Conservation (phyloP, 169 alveolate species). For the Plasmodium berghei region DNA sequence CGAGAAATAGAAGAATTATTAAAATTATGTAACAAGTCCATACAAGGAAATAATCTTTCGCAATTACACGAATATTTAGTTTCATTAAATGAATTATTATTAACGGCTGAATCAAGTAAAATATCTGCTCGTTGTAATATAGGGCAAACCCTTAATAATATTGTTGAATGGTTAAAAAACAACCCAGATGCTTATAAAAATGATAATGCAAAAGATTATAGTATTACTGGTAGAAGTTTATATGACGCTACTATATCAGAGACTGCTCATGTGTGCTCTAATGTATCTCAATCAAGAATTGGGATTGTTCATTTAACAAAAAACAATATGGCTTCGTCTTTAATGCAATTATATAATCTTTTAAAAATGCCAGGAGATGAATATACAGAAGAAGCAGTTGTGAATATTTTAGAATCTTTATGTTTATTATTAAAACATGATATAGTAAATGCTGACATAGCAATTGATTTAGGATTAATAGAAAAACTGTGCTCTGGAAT, state of each 20-base stretch:
- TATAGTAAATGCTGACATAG: conserved; percentile 87
- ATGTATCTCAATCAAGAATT: conserved; percentile 80
- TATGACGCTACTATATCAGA: conserved; percentile 81
- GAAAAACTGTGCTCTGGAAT: conserved; percentile 88
- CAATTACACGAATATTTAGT: conserved; percentile 79
- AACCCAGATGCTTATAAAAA: conserved; percentile 56
- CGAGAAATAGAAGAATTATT: conserved; percentile 87
- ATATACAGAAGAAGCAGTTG: conserved; percentile 82
- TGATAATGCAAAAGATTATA: conserved; percentile 67
- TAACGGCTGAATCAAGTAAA: conserved; percentile 82
- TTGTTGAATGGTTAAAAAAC: conserved; percentile 73
- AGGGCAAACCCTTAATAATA: conserved; percentile 55
- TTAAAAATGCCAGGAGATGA: conserved; percentile 70
- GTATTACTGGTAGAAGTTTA: conserved; percentile 77
- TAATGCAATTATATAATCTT: conserved; percentile 26
- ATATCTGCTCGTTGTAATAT: conserved; percentile 82
- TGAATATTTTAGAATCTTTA: conserved; percentile 81
- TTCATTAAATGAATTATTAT: conserved; percentile 83
- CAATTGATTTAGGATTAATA: conserved; percentile 87
- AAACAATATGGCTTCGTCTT: conserved; percentile 20
- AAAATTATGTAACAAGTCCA: conserved; percentile 84
- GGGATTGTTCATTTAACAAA: conserved; percentile 83
- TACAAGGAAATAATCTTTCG: conserved; percentile 77
- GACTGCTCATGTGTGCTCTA: conserved; percentile 77
- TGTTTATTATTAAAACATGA: conserved; percentile 88